Conservation (phyloP, 2,329 filamentous ascomycete species). For the Fusarium sp. region DNA sequence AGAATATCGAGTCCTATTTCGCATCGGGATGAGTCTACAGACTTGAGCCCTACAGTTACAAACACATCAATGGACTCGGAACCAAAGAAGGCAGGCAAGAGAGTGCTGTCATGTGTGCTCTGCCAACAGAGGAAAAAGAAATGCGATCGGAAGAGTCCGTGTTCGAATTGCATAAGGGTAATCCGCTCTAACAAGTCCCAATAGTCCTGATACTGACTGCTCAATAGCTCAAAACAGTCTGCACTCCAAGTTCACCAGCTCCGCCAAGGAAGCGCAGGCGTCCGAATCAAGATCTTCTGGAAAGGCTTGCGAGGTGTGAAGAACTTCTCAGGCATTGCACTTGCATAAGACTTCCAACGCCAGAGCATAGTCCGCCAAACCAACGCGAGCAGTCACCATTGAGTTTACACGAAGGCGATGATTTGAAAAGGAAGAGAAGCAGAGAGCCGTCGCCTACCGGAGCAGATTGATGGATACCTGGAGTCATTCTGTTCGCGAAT, state of each 20-base stretch:
- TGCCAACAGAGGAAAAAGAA: conserved; percentile 50
- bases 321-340: conserved; percentile 41
- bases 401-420: conserved; percentile 11
- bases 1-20: conserved; percentile 25
- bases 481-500: background rate
- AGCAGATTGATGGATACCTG: background rate
- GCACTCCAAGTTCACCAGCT: conserved; percentile 44
- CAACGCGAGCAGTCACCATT: conserved; percentile 19
- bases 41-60: conserved; percentile 9
- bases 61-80: conserved; percentile 19
- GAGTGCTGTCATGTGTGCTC: conserved; percentile 43
- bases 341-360: conserved; percentile 31
- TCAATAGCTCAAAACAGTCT: conserved; percentile 39
- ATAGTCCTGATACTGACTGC: background rate
- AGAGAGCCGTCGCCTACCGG: background rate
- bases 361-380: conserved; percentile 21
- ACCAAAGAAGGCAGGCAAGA: conserved; percentile 27
- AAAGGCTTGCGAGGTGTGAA: conserved; percentile 19
- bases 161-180: conserved; percentile 46
- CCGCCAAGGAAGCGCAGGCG: conserved; percentile 45
- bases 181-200: accelerated
- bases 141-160: conserved; percentile 47
- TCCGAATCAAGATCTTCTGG: conserved; percentile 44
- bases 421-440: conserved; percentile 14
- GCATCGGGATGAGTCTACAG: background rate